Base-by-base conservation (phyloP, 768 basidiomycete species). In the Hydnomerulius pinastri region DNA sequence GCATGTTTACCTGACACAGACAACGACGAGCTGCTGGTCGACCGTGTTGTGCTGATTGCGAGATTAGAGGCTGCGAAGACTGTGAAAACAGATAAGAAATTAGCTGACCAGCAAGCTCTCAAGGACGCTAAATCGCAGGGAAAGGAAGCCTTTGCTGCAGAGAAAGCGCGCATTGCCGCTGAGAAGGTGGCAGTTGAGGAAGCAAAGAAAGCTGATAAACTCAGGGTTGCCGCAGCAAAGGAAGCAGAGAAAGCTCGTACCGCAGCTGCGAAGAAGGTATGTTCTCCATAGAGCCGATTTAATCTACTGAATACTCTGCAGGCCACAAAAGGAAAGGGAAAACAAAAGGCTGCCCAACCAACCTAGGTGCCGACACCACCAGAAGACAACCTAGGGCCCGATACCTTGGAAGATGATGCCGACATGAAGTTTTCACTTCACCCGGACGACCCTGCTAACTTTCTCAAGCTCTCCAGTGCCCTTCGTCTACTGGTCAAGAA, bases 401-500 rank as follows among this genome's bases (percentile, higher is more conserved):
- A 32, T 3, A 32, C 10, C 30, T 32, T 32, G 10, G 30, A 32
- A 11, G 30, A 32, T 32, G 30, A 32, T 15, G 9, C 10, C 4
- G 9, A 32, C 15, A 15, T 9, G 9, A 32, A 32, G 30, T 32
- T 32, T 32, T 32, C 30, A n/a, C 44, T 57, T 0, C 50, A 60
- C 24, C 56, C 58, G 0, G 48, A 55, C 20, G 61, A 64, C 42
- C 53, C 59, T 0, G 20, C 6, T 56, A n/a, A 64, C 38, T 63
- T 66, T 29, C 33, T 61, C 3, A 64, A 61, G 43, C 50, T 66
- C 1, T 61, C 29, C 4, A 18, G 36, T 1, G 58, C 59, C 1
- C 24, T 66, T 18, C 36, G 17, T 18, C 36, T 38, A 10, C 36
- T 38, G 6, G 10, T 38, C 17, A 38, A 18, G 10, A n/a, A 5